Percentiles rank a stretch among this genome's conserved stretches.
Conservation (phyloP, 2,329 filamentous ascomycete species). For the Penicillium expansum region DNA sequence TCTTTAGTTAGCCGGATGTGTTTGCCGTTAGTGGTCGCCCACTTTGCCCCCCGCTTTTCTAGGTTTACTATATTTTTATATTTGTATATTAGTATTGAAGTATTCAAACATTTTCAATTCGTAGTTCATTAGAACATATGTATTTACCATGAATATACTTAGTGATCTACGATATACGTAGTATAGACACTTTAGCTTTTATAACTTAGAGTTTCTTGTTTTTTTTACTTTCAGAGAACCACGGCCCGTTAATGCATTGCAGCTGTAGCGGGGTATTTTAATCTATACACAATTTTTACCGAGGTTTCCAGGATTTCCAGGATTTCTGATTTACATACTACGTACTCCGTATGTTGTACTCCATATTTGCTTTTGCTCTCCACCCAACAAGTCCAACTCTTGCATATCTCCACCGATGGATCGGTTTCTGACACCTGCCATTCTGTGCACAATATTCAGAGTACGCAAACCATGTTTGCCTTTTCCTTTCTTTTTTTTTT, state of each 20-base stretch:
- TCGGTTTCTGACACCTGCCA: not conserved
- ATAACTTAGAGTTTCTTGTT: not conserved
- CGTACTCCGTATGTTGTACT: too few species aligned
- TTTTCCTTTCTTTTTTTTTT: not conserved
- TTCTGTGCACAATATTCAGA: not conserved
- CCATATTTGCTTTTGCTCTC: too few species aligned
- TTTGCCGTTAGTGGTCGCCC: not conserved
- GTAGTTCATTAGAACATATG: not conserved
- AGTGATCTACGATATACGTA: too few species aligned
- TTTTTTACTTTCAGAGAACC: not conserved
- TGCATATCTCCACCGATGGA: not conserved
- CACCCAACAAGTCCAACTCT: not conserved
- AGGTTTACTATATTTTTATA: not conserved
- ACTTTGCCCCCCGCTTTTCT: not conserved
- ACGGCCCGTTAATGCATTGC: conserved; percentile 4
- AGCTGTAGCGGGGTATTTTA: not conserved
- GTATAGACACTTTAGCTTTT: not conserved
- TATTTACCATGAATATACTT: not conserved
- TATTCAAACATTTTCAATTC: too few species aligned
- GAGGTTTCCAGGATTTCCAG: too few species aligned
- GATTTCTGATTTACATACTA: too few species aligned
- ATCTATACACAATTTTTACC: not conserved
- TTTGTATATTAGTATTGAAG: too few species aligned
- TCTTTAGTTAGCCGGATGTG: not conserved
- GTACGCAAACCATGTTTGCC: not conserved